phyloP scores from a whole-genome alignment of 1,284 basidiomycete genomes.

The Fomitopsis palustris region DNA sequence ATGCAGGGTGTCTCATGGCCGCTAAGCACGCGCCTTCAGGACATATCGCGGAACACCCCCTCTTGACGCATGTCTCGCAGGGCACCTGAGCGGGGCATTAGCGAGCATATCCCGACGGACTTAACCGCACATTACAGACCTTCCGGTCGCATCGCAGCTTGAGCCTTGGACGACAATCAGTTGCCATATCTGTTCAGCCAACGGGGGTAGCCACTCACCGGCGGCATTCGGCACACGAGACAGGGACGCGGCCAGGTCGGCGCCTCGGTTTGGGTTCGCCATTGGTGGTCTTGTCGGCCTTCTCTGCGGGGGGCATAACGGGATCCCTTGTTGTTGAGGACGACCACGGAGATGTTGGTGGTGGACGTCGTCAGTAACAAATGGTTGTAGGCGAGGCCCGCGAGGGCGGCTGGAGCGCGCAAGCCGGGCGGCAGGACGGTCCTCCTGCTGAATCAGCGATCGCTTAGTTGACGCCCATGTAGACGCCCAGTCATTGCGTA shows the following conservation, averaged over 20 bases:
- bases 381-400: background rate
- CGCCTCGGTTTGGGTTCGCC: constrained; percentile 28
- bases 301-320: constrained; percentile 14
- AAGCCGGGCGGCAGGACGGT: background rate
- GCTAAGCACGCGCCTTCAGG: constrained; percentile 49
- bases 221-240: constrained; percentile 72
- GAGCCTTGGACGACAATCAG: constrained; percentile 36
- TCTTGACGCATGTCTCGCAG: constrained; percentile 66
- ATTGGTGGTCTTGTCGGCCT: constrained; percentile 9
- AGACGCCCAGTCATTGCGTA: too few species aligned
- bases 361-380: background rate
- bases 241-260: constrained; percentile 50
- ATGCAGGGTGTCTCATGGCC: background rate
- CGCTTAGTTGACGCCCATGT: too few species aligned
- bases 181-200: constrained; percentile 9
- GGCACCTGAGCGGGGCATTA: constrained; percentile 44
- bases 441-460: background rate
- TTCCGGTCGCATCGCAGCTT: constrained; percentile 73
- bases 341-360: too few species aligned
- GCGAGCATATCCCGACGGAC: background rate
- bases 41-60: constrained; percentile 68
- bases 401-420: background rate
- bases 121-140: constrained; percentile 29
- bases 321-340: background rate
- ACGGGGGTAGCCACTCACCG: constrained; percentile 31